Percentiles rank a stretch among this genome's conserved stretches.
Conservation (phyloP, 805 yeast genomes). For the Zygosaccharomyces gambellarensis region DNA sequence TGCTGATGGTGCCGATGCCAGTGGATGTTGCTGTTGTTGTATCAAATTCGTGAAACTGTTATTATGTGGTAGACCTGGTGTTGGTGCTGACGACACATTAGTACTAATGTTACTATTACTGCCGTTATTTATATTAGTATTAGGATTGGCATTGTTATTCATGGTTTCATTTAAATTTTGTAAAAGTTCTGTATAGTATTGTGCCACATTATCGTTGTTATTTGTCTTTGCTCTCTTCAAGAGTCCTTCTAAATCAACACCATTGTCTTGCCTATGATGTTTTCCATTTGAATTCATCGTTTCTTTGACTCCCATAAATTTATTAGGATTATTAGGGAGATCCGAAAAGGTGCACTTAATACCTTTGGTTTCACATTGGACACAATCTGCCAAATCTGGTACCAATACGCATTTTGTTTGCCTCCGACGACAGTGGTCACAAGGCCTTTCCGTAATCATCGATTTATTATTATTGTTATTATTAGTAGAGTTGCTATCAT, state of each 20-base stretch:
- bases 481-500: neutral
- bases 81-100: constrained; percentile 3
- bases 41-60: constrained; percentile 1
- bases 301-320: neutral
- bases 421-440: constrained; percentile 80
- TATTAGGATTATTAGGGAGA: constrained; percentile 34
- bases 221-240: constrained; percentile 20
- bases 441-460: constrained; percentile 41
- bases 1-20: neutral
- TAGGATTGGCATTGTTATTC: constrained; percentile 4
- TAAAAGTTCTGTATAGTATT: constrained; percentile 26
- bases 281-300: constrained; percentile 8
- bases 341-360: constrained; percentile 72
- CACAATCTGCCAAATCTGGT: constrained; percentile 60
- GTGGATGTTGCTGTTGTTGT: constrained; percentile 4
- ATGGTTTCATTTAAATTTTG: constrained; percentile 20
- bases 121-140: constrained; percentile 10
- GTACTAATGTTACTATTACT: constrained; percentile 9
- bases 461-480: constrained; percentile 10
- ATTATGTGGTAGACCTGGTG: constrained; percentile 8
- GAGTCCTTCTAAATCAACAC: constrained; percentile 20
- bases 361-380: constrained; percentile 70
- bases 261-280: constrained; percentile 23
- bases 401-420: constrained; percentile 73
- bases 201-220: constrained; percentile 15